These are phyloP conservation scores for Chimonanthus salicifolius DNA, from an alignment of 164 flowering plant genomes.

Conservation along the genomic window DNA sequence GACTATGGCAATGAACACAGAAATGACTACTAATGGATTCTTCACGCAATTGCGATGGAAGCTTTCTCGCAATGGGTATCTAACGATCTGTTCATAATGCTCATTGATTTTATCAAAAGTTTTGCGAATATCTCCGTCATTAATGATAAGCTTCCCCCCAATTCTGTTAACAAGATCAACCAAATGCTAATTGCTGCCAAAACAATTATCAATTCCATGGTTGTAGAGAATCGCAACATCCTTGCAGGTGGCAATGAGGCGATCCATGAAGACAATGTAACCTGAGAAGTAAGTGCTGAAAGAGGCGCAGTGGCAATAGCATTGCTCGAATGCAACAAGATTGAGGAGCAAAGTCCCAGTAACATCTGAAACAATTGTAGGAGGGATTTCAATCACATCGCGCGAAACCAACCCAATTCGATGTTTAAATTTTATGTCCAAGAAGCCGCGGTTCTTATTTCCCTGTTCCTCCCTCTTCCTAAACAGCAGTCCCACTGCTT, in stretches of 20 bases:
- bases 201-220: constrained; percentile 71
- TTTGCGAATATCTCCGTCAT: constrained; percentile 46
- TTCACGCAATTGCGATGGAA: background rate
- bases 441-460: constrained; percentile 45
- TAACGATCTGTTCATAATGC: constrained; percentile 22
- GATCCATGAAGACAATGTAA: constrained; percentile 77
- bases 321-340: constrained; percentile 47
- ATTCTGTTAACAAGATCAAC: constrained; percentile 69
- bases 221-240: constrained; percentile 73
- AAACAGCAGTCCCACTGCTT: constrained; percentile 41
- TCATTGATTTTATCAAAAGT: constrained; percentile 54
- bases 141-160: constrained; percentile 38
- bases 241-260: constrained; percentile 56
- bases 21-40: background rate
- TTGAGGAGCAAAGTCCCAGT: constrained; percentile 67
- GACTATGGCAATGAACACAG: background rate
- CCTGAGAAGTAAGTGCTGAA: constrained; percentile 67
- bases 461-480: constrained; percentile 41
- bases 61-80: background rate
- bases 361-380: constrained; percentile 23
- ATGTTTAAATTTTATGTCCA: constrained; percentile 56
- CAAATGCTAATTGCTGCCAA: constrained; percentile 70
- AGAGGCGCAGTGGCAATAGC: constrained; percentile 14
- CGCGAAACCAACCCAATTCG: constrained; percentile 32
- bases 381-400: constrained; percentile 56